phyloP scores from a whole-genome alignment of 2,329 filamentous ascomycete species.

The Penicillium sp. region DNA sequence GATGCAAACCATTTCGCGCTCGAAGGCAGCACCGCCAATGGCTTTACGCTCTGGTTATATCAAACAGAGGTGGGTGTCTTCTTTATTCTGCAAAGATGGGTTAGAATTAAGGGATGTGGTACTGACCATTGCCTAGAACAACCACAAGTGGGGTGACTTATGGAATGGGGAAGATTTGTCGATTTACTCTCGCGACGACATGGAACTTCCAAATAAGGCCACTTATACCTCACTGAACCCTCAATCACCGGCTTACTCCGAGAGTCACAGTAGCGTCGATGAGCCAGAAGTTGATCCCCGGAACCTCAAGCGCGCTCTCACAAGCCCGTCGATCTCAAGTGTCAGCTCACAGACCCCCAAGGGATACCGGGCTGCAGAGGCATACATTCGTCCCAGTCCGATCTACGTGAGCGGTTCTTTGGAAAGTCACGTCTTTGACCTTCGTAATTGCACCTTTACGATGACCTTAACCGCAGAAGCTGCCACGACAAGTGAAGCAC shows the following conservation, averaged over 20 bases:
- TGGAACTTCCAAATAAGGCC: slow-evolving; percentile 42
- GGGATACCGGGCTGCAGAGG: slow-evolving; percentile 85
- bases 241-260: slow-evolving; percentile 50
- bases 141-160: slow-evolving; percentile 80
- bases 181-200: slow-evolving; percentile 80
- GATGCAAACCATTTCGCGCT: slow-evolving; percentile 94
- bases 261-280: slow-evolving; percentile 42
- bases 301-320: slow-evolving; percentile 69
- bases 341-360: slow-evolving; percentile 49
- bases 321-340: slow-evolving; percentile 51
- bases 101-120: background rate
- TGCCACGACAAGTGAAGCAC: slow-evolving; percentile 56
- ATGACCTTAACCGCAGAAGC: slow-evolving; percentile 61
- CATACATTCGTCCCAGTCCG: slow-evolving; percentile 81
- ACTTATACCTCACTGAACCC: slow-evolving; percentile 28
- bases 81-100: background rate
- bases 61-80: slow-evolving; percentile 52
- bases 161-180: slow-evolving; percentile 98
- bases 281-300: slow-evolving; percentile 58
- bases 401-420: slow-evolving; percentile 68
- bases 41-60: slow-evolving; percentile 88
- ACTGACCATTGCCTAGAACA: slow-evolving; percentile 53
- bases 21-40: slow-evolving; percentile 75
- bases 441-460: slow-evolving; percentile 70
- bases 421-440: slow-evolving; percentile 69